Percentiles rank a stretch among this genome's conserved stretches.
phyloP scores from a whole-genome alignment of 352 stramenopile species.

The Phytophthora tentaculata region DNA sequence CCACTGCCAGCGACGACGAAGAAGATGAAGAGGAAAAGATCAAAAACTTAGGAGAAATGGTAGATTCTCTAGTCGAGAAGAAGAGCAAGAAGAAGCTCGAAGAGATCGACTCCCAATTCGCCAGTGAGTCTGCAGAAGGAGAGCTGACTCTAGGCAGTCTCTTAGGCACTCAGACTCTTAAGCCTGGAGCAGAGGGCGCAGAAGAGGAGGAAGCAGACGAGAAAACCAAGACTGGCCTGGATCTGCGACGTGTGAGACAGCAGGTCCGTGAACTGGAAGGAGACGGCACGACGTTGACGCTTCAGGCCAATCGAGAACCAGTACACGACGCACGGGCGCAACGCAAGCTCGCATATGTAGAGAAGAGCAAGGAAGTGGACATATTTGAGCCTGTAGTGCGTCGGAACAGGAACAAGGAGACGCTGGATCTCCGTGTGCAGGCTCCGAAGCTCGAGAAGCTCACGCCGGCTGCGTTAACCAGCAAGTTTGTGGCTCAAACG shows the following conservation, averaged over 20 bases:
- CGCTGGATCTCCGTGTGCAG: conserved; percentile 94
- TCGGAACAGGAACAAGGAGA: conserved; percentile 94
- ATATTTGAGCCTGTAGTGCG: conserved; percentile 92
- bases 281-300: conserved; percentile 51
- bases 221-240: conserved; percentile 37
- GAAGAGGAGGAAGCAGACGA: conserved; percentile 28
- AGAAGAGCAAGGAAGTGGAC: conserved; percentile 90
- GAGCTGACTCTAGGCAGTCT: conserved; percentile 37
- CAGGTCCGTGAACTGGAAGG: conserved; percentile 76
- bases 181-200: conserved; percentile 38
- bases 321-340: conserved; percentile 88
- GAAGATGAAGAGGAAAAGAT: conserved; percentile 56
- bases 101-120: conserved; percentile 60
- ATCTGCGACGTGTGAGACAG: conserved; percentile 72
- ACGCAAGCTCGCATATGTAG: conserved; percentile 90
- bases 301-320: conserved; percentile 72
- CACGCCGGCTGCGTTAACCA: conserved; percentile 87
- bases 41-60: conserved; percentile 53
- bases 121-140: conserved; percentile 23
- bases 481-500: conserved; percentile 94
- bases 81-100: conserved; percentile 58
- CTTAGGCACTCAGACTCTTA: conserved; percentile 47
- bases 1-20: conserved; percentile 51
- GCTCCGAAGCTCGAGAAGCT: conserved; percentile 77
- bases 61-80: conserved; percentile 55